Evolutionary conservation across 2,329 filamentous ascomycete species (phyloP), one percentile per base, ranked within the genome.

Genomic region (Aspergillus brasiliensis): DNA sequence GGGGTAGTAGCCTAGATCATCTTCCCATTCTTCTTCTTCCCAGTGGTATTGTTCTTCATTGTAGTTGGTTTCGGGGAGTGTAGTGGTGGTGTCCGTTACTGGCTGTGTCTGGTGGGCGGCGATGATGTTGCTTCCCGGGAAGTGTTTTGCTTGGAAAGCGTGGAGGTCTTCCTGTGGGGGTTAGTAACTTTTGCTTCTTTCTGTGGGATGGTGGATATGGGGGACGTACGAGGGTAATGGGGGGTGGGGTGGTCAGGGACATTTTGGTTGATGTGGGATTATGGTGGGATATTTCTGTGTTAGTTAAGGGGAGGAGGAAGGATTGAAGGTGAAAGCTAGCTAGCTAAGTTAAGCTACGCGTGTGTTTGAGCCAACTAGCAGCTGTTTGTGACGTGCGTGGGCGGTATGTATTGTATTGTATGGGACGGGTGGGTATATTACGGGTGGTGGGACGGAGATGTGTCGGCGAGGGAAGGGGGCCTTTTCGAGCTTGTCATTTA

Each of bases 1-100:
- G 1, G 85, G 77, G 67, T 98, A 98, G 75, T 91, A 94, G 17
- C 92, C 94, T 15, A 97, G 80, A 1, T 79, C 86, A 70, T 91
- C 89, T 17, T 76, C 70, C 5, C 77, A 74, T 38, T 75, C 46
- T 17, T 70, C 55, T 11, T 31, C 28, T 11, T 31, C 28, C 28
- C 4, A 52, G 19, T 52, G 23, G 13, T 44, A 27, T 23, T 42
- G 15, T 7, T 37, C 28, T 53, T 42, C 28, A 13, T n/a, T 21
- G 23, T 25, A 8, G n/a, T 15, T 31, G 47, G 47, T 17, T 42
- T 42, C 40, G 8, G 40, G 10, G 10, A 23, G 19, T 13, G 28
- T 56, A 28, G 13, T 48, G 19, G 28, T 56, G 40, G 13, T 48
- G n/a, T 27, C 37, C 11, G 8, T 38, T 31, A 42, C 58, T 23